Conservation (phyloP, 2,329 filamentous ascomycete genomes). For the Trichoderma gracile region DNA sequence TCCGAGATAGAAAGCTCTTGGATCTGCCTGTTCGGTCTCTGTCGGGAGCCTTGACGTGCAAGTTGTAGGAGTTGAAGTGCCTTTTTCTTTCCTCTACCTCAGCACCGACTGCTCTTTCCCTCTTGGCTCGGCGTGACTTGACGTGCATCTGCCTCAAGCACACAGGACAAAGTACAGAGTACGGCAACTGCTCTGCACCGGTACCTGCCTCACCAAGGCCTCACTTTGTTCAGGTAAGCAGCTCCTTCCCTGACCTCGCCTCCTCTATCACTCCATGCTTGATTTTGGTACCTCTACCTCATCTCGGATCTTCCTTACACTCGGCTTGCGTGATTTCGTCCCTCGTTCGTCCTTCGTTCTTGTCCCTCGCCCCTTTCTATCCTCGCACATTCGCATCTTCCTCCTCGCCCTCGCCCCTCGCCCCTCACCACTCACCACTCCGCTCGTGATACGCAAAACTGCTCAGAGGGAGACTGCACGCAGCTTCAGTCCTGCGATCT, state of each 20-base stretch:
- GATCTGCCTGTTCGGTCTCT: not conserved
- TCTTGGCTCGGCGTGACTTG: not conserved
- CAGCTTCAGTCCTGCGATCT: not conserved
- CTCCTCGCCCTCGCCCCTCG: not conserved
- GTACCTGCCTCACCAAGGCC: slow-evolving; percentile 20
- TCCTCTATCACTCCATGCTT: not conserved
- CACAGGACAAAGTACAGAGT: slow-evolving; percentile 9
- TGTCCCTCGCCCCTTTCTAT: not conserved
- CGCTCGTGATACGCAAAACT: not conserved
- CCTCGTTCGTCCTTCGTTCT: not conserved
- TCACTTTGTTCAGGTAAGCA: slow-evolving; percentile 25
- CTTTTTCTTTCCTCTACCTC: not conserved
- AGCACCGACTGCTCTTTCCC: not conserved
- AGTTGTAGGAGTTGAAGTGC: slow-evolving; percentile 19
- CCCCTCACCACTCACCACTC: not conserved
- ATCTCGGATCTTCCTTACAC: not conserved
- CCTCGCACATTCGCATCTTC: too few species aligned
- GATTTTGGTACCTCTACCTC: slow-evolving; percentile 1
- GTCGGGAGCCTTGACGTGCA: not conserved
- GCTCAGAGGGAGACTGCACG: slow-evolving; percentile 3
- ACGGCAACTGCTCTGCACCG: slow-evolving; percentile 12
- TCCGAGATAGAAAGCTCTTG: slow-evolving; percentile 6
- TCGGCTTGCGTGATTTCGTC: not conserved
- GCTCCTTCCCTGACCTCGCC: slow-evolving; percentile 6
- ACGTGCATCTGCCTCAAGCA: not conserved